Conservation (phyloP, 208 protist species). For the Leishmania major region DNA sequence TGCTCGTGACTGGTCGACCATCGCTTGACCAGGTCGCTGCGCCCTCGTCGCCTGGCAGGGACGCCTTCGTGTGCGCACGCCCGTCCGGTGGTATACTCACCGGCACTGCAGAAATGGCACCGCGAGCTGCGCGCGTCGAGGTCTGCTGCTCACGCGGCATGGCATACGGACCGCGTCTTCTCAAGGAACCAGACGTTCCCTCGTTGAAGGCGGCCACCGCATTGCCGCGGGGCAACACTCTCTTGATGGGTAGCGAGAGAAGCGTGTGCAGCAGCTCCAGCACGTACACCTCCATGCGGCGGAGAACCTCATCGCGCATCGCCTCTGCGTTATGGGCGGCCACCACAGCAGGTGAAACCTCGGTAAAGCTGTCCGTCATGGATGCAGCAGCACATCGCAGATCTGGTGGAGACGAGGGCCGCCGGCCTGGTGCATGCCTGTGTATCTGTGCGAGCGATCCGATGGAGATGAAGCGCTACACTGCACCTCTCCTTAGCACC, state of each 20-base stretch:
- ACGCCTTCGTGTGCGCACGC: neutral
- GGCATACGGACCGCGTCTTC: neutral
- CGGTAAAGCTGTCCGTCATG: constrained; percentile 23
- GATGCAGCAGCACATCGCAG: neutral
- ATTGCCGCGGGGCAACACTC: neutral
- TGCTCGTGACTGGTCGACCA: neutral
- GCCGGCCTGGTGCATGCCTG: neutral
- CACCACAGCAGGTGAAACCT: constrained; percentile 22
- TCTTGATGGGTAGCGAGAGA: neutral
- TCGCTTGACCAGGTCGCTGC: neutral
- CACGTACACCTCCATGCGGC: constrained; percentile 70
- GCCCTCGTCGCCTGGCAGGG: neutral
- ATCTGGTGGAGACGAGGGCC: neutral
- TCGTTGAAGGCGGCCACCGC: neutral
- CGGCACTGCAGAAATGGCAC: neutral
- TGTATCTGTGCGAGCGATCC: neutral
- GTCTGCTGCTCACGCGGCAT: neutral
- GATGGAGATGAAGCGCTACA: neutral
- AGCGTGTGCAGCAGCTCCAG: constrained; percentile 30
- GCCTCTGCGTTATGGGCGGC: constrained; percentile 8
- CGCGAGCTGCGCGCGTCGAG: neutral
- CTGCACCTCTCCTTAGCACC: neutral
- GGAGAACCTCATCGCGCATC: constrained; percentile 53
- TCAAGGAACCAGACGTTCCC: neutral
- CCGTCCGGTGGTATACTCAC: neutral